These are phyloP conservation scores for Russula brevipes DNA, from an alignment of 768 basidiomycete genomes.

Conservation along the genomic window DNA sequence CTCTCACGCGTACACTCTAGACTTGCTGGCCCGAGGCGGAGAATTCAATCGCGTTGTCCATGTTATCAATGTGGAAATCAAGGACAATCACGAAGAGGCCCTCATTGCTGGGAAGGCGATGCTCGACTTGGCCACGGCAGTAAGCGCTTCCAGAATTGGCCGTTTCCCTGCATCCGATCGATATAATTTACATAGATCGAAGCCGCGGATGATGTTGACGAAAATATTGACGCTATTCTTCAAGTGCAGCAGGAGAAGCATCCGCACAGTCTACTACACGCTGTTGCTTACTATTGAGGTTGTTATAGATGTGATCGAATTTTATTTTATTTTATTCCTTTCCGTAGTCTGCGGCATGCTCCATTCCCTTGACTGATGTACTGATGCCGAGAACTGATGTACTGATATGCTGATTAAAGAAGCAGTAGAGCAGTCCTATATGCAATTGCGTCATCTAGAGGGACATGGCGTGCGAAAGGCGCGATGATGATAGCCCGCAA, in stretches of 20 bases:
- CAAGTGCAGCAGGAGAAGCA: conserved; percentile 80
- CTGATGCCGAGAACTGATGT: background rate
- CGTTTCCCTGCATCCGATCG: background rate
- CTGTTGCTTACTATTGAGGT: conserved; percentile 81
- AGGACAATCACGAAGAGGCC: conserved; percentile 98
- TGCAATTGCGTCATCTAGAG: conserved; percentile 12
- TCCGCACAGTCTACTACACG: conserved; percentile 87
- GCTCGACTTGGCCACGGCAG: conserved; percentile 83
- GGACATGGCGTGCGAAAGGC: conserved; percentile 55
- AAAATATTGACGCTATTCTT: conserved; percentile 85
- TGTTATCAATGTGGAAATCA: conserved; percentile 96
- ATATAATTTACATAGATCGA: conserved; percentile 62
- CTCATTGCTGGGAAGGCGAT: conserved; percentile 93
- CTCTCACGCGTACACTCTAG: conserved; percentile 38
- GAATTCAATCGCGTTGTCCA: conserved; percentile 94
- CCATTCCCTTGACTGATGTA: background rate
- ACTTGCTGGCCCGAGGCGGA: conserved; percentile 80
- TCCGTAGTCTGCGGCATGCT: background rate
- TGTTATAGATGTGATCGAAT: background rate
- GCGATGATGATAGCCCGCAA: conserved; percentile 39
- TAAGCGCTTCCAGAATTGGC: conserved; percentile 41
- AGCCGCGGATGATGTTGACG: conserved; percentile 77
- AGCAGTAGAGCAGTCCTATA: background rate
- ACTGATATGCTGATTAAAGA: background rate
- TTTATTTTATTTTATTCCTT: background rate